Evolutionary conservation across 208 protist genomes (phyloP), one percentile per base, ranked within the genome.

Genomic region (Balamuthia mandrillaris): DNA sequence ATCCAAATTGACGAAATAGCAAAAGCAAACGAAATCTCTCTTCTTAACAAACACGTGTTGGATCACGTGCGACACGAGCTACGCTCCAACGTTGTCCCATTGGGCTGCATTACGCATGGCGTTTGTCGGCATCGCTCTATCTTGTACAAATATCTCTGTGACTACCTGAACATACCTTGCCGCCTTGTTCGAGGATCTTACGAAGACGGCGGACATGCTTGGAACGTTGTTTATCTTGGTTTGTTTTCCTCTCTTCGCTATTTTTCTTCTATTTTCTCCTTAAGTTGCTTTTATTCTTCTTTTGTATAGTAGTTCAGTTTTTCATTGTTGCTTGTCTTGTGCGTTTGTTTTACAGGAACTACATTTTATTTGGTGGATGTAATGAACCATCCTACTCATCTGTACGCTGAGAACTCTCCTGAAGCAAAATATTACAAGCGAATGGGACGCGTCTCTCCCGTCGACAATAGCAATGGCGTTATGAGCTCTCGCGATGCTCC

Each of bases 101-200:
- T 72, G 5, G 63, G 63, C 6, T 72, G 60, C 56, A 14, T 84
- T n/a, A 65, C 49, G 10, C 78, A 84, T 61, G 84, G 84, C 39
- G 84, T 87, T 33, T 87, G 84, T 45, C 65, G 84, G 35, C 84
- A 87, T 45, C 1, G 84, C 9, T 33, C 84, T 1, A 85, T 87
- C 18, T 33, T 87, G 10, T 87, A 75, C 79, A 87, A 87, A 27
- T 87, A 87, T 21, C 35, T 87, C 21, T 83, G 77, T 37, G 84
- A 87, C 47, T 54, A 49, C 45, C 77, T 39, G 37, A 47, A 49
- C 39, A 82, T 87, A 1, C 65, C 77, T 0, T 87, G 84, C 35
- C 84, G 84, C 14, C 58, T 87, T 0, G 74, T 87, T 39, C 41
- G 79, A 24, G 84, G 84, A 14, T 41, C 33, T 1, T 84, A 84